Base-by-base conservation (phyloP, 805 yeast species). In the Hanseniaspora pseudoguilliermondii region DNA sequence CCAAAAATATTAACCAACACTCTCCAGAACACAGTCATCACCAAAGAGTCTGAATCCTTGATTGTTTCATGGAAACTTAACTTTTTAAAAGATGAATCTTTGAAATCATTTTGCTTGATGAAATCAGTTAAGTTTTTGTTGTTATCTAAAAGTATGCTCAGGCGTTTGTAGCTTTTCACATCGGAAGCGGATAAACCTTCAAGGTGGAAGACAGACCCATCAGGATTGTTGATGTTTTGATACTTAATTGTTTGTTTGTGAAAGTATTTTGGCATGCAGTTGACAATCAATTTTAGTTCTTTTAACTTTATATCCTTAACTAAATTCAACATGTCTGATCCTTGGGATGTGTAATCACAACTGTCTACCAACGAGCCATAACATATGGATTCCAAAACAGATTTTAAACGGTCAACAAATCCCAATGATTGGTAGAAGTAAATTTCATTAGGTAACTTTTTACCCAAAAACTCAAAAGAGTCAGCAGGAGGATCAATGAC, bases 341-440 rank as follows among this genome's bases (percentile, higher is more conserved):
- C 47, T 9, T 21, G 16, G 3, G 16, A 29, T 21, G 32, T 32
- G 18, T 16, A 46, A 32, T 29, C 34, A 16, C 20, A 9, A 15
- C 47, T 36, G n/a, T 53, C 56, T 4, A 53, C 9, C 10, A 29
- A 53, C n/a, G 50, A 27, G 29, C 56, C 56, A 39, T 53, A 53
- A 2, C 41, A 35, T 3, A 53, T 53, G 18, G 46, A 32, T 46
- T 53, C 56, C 13, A 53, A 39, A 32, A 21, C 27, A 27, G 40
- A 15, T 6, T 29, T 18, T 9, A 46, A 40, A 6, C 39, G 29
- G 11, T 53, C 78, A 13, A 84, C 71, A 25, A 90, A 65, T 1
- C 97, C 97, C 57, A 84, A 68, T 0, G 95, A 83, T 64, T 80
- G 80, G 67, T 88, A 93, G 65, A 83, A 89, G 63, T 80, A 83